phyloP scores from a whole-genome alignment of 2,329 filamentous ascomycete species.

The Akanthomyces muscarius region DNA sequence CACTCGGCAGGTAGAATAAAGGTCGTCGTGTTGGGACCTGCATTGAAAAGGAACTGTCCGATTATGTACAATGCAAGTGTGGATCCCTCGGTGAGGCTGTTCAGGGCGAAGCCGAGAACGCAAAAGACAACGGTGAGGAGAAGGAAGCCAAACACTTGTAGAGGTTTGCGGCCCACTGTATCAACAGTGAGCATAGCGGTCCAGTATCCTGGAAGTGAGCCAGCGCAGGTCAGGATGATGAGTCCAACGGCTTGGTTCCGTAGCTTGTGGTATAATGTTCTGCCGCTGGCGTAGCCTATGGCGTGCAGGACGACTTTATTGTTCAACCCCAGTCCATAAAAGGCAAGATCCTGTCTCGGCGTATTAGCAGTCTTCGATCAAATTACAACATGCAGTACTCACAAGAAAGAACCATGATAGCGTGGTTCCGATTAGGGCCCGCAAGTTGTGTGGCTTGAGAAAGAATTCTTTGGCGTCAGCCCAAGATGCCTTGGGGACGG shows the following conservation, averaged over 20 bases:
- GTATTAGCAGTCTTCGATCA: background rate
- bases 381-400: slow-evolving; percentile 18
- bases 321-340: slow-evolving; percentile 71
- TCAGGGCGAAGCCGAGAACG: slow-evolving; percentile 57
- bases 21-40: slow-evolving; percentile 62
- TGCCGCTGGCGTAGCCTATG: slow-evolving; percentile 65
- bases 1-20: slow-evolving; percentile 63
- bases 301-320: slow-evolving; percentile 66
- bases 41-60: slow-evolving; percentile 64
- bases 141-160: slow-evolving; percentile 62
- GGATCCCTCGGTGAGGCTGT: slow-evolving; percentile 42
- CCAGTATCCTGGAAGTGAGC: slow-evolving; percentile 78
- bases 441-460: slow-evolving; percentile 63
- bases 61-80: slow-evolving; percentile 60
- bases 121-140: slow-evolving; percentile 59
- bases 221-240: slow-evolving; percentile 72
- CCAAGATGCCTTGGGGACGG: slow-evolving; percentile 67
- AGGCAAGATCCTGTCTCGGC: slow-evolving; percentile 55
- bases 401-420: slow-evolving; percentile 77
- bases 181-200: slow-evolving; percentile 69
- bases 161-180: slow-evolving; percentile 70
- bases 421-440: slow-evolving; percentile 70
- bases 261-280: slow-evolving; percentile 63
- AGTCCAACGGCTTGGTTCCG: slow-evolving; percentile 72
- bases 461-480: slow-evolving; percentile 65